phyloP scores from a whole-genome alignment of 805 yeast species.

The Candida chilensis region DNA sequence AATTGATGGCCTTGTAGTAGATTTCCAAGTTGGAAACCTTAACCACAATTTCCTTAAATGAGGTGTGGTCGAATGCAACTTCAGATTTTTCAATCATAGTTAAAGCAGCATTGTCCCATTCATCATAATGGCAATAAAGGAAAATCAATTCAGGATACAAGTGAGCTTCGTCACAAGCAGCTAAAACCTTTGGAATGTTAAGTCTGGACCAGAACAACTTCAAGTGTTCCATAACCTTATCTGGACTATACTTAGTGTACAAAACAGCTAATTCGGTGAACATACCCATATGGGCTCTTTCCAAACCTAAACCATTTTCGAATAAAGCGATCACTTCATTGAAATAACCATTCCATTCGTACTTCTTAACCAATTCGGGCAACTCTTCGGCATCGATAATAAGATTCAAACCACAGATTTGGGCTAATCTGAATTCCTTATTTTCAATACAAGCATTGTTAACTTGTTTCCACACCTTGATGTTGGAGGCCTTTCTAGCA shows the following conservation, averaged over 20 bases:
- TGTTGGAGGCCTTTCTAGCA: slow-evolving; percentile 95
- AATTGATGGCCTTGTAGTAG: slow-evolving; percentile 94
- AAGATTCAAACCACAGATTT: slow-evolving; percentile 95
- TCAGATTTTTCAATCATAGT: slow-evolving; percentile 94
- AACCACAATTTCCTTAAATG: slow-evolving; percentile 90
- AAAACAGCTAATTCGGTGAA: slow-evolving; percentile 91
- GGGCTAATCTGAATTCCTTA: slow-evolving; percentile 93
- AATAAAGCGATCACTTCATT: slow-evolving; percentile 85
- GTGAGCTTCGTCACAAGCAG: slow-evolving; percentile 90
- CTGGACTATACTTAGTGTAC: slow-evolving; percentile 86
- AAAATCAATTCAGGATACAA: slow-evolving; percentile 94
- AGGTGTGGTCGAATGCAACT: slow-evolving; percentile 84
- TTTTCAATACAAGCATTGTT: slow-evolving; percentile 93
- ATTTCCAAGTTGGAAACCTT: slow-evolving; percentile 95
- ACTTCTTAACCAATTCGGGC: slow-evolving; percentile 77
- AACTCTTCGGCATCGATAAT: slow-evolving; percentile 97
- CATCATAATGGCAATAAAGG: slow-evolving; percentile 96
- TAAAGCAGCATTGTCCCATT: slow-evolving; percentile 97
- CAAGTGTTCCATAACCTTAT: slow-evolving; percentile 90
- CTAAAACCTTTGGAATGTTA: slow-evolving; percentile 93
- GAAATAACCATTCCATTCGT: slow-evolving; percentile 87
- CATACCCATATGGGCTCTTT: slow-evolving; percentile 99
- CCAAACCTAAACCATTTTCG: slow-evolving; percentile 92
- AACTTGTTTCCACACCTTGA: slow-evolving; percentile 94
- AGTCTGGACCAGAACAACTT: slow-evolving; percentile 97